These are phyloP conservation scores for Fomitopsis serialis DNA, from an alignment of 768 basidiomycete genomes.

Conservation along the genomic window DNA sequence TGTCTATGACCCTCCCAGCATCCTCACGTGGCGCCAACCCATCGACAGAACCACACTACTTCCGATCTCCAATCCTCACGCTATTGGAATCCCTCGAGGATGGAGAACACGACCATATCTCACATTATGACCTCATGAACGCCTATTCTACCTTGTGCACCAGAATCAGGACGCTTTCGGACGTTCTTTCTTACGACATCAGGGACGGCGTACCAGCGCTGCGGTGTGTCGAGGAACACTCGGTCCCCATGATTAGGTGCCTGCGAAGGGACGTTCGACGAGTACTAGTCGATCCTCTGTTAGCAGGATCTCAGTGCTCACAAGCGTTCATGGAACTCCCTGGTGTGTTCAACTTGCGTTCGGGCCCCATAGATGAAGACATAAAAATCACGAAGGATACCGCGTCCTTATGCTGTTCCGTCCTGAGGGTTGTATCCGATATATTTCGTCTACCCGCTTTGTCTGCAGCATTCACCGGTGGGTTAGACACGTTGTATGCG, in stretches of 20 bases:
- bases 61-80: slow-evolving; percentile 41
- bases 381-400: slow-evolving; percentile 36
- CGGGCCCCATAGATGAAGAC: slow-evolving; percentile 27
- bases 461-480: slow-evolving; percentile 44
- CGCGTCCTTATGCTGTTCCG: slow-evolving; percentile 45
- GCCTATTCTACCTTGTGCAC: slow-evolving; percentile 50
- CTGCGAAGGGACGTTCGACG: slow-evolving; percentile 49
- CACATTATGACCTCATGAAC: slow-evolving; percentile 52
- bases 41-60: background rate
- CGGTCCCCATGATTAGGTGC: slow-evolving; percentile 31
- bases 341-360: slow-evolving; percentile 2
- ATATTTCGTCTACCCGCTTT: slow-evolving; percentile 45
- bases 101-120: slow-evolving; percentile 28
- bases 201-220: slow-evolving; percentile 19
- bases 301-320: slow-evolving; percentile 13
- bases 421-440: slow-evolving; percentile 45
- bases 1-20: background rate
- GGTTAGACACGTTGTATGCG: slow-evolving; percentile 14
- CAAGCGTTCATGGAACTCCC: slow-evolving; percentile 12
- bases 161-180: slow-evolving; percentile 30
- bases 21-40: background rate
- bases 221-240: slow-evolving; percentile 27
- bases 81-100: slow-evolving; percentile 42
- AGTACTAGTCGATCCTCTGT: slow-evolving; percentile 14
- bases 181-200: background rate